Base-by-base conservation (phyloP, 306 rosid genomes). In the Elaeagnus macrophylla region DNA sequence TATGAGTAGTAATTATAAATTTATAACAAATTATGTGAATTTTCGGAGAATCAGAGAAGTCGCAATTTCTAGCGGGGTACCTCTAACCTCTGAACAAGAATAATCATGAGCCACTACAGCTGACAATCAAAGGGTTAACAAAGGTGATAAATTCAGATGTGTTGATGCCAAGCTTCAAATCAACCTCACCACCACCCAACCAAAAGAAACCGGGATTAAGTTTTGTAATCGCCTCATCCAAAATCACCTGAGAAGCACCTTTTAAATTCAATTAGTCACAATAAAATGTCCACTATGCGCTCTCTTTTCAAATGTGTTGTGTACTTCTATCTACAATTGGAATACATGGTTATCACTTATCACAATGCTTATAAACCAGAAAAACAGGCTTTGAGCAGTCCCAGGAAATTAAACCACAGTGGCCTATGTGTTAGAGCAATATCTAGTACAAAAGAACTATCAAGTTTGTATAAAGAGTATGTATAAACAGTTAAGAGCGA, bases 151-250 rank as follows among this genome's bases (percentile, higher is more conserved):
- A 78, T 37, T 86, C 80, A 15, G 94, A 81, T 61, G 94, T 83
- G 58, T 60, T 60, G 61, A 80, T 66, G 42, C 86, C 86, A 14
- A 80, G 69, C 72, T 80, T 80, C 68, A 80, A 68, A 65, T 73
- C 73, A 38, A 70, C 45, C 58, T 80, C 83, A 38, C 86, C 95
- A 10, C 95, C 95, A n/a, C 97, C 97, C 86, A 86, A 58, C 97
- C 97, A 90, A 80, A 86, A 90, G 83, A 81, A 90, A 71, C 80
- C 81, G 3, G 95, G 97, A 55, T 74, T 63, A 20, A 90, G 94
- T 67, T 90, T 90, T 53, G 65, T 67, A 48, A 90, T 86, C n/a
- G 95, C 97, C 71, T 80, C 82, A 41, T 76, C 86, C 78, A 80
- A 74, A 66, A 86, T 86, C 73, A 89, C 97, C 97, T 89, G 94